Conservation (phyloP, 306 rosid genomes). For the Cucumis cinereus region DNA sequence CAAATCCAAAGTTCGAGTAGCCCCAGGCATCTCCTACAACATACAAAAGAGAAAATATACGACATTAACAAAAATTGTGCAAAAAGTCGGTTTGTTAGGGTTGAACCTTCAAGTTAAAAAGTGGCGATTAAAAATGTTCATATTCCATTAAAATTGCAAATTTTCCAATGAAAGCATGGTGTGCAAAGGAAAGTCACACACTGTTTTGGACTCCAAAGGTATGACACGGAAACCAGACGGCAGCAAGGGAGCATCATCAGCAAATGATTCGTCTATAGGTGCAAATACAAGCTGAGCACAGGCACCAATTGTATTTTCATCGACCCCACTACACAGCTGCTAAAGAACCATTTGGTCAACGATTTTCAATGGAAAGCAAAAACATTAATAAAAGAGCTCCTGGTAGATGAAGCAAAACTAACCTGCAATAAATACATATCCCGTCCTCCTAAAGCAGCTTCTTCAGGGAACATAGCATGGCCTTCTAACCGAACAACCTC, state of each 20-base stretch:
- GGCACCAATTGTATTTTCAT: constrained; percentile 73
- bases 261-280: constrained; percentile 94
- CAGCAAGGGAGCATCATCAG: constrained; percentile 80
- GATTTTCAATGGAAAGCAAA: not conserved
- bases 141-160: not conserved
- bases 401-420: not conserved
- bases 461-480: constrained; percentile 84
- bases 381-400: not conserved
- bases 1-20: constrained; percentile 73
- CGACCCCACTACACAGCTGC: constrained; percentile 92
- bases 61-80: not conserved
- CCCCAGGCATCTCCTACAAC: constrained; percentile 48
- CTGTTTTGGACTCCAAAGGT: constrained; percentile 84
- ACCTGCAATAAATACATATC: constrained; percentile 92
- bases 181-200: constrained; percentile 13
- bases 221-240: constrained; percentile 97
- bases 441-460: constrained; percentile 51
- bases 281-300: constrained; percentile 98
- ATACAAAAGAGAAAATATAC: not conserved
- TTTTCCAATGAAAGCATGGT: not conserved
- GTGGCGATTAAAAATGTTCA: not conserved
- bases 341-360: not conserved
- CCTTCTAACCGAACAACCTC: constrained; percentile 97
- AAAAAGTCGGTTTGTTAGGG: not conserved
- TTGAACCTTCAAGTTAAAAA: not conserved